Conservation (phyloP, 768 basidiomycete species). For the Mycena indigotica region DNA sequence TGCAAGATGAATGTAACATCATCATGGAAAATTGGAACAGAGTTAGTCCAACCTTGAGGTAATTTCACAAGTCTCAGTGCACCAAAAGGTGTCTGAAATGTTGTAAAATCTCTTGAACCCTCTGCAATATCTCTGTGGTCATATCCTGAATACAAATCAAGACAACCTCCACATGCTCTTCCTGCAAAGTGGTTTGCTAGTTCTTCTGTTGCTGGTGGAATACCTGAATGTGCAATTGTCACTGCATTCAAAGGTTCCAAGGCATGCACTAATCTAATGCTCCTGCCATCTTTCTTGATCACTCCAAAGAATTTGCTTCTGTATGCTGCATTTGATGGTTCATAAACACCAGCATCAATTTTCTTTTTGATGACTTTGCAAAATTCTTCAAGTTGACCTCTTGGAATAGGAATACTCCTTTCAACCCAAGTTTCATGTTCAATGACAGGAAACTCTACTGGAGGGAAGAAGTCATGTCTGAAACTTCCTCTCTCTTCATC, state of each 20-base stretch:
- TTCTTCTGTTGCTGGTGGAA: slow-evolving; percentile 23
- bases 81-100: slow-evolving; percentile 30
- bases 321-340: slow-evolving; percentile 25
- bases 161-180: slow-evolving; percentile 16
- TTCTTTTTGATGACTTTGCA: slow-evolving; percentile 24
- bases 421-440: slow-evolving; percentile 26
- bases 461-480: slow-evolving; percentile 13
- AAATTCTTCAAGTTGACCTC: slow-evolving; percentile 18
- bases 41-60: slow-evolving; percentile 36
- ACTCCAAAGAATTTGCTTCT: slow-evolving; percentile 37
- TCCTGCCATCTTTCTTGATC: slow-evolving; percentile 24
- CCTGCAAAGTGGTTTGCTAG: slow-evolving; percentile 18
- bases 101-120: slow-evolving; percentile 30
- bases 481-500: slow-evolving; percentile 7
- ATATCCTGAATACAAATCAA: slow-evolving; percentile 29
- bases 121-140: slow-evolving; percentile 28
- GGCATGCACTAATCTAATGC: slow-evolving; percentile 27
- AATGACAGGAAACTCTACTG: slow-evolving; percentile 24
- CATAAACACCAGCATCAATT: slow-evolving; percentile 21
- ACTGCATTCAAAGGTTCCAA: slow-evolving; percentile 32
- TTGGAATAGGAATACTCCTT: slow-evolving; percentile 16
- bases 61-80: slow-evolving; percentile 23
- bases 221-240: slow-evolving; percentile 23
- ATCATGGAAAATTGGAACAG: slow-evolving; percentile 32
- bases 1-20: slow-evolving; percentile 30